Evolutionary conservation across 768 basidiomycete genomes (phyloP).

Genomic region (Boletellus sp.): DNA sequence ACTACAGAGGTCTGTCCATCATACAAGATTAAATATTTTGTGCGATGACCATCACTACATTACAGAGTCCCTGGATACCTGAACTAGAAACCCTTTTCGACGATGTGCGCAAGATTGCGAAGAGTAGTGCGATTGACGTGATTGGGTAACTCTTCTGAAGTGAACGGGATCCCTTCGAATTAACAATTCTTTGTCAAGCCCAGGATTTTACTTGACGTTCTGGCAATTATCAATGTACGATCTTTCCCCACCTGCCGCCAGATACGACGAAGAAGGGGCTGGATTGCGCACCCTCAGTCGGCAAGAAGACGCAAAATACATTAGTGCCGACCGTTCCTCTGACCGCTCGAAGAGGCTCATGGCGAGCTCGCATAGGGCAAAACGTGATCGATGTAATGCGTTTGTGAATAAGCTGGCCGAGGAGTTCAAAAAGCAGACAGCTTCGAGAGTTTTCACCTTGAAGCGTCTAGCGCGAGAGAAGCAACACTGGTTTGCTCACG

Average conservation of each 20-base stretch:
- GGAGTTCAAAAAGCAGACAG: constrained; percentile 75
- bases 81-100: constrained; percentile 71
- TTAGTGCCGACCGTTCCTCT: constrained; percentile 65
- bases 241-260: constrained; percentile 67
- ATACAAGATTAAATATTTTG: background rate
- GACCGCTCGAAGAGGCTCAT: constrained; percentile 58
- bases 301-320: constrained; percentile 63
- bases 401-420: constrained; percentile 56
- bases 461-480: constrained; percentile 78
- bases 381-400: constrained; percentile 63
- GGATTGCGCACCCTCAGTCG: constrained; percentile 58
- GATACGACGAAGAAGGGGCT: constrained; percentile 77
- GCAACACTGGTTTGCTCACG: constrained; percentile 75
- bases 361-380: constrained; percentile 54
- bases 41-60: constrained; percentile 5
- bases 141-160: constrained; percentile 57
- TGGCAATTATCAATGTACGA: constrained; percentile 96
- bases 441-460: constrained; percentile 67
- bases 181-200: constrained; percentile 42
- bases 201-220: constrained; percentile 92
- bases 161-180: constrained; percentile 2
- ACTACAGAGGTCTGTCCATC: constrained; percentile 22
- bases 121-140: constrained; percentile 56
- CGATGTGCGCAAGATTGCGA: constrained; percentile 69
- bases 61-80: constrained; percentile 75